phyloP scores from a whole-genome alignment of 1,284 basidiomycete species.

The Entoloma clypeatum region DNA sequence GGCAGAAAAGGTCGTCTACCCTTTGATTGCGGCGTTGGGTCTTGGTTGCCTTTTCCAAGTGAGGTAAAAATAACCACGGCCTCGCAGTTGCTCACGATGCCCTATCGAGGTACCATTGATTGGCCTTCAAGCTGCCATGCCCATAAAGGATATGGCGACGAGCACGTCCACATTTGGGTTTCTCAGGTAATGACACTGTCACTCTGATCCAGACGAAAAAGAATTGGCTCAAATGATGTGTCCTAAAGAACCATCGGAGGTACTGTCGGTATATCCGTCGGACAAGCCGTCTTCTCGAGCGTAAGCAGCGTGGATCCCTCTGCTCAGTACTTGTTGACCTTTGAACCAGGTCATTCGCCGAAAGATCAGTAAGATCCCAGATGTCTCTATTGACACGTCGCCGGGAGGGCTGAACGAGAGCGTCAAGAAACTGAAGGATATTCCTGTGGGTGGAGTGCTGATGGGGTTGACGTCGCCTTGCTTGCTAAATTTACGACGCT shows the following conservation, averaged over 20 bases:
- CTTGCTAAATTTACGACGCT: conserved; percentile 1
- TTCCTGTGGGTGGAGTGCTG: conserved; percentile 38
- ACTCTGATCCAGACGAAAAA: not conserved
- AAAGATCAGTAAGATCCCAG: conserved; percentile 47
- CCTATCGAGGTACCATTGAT: conserved; percentile 55
- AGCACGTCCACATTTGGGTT: conserved; percentile 71
- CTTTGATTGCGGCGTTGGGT: conserved; percentile 57
- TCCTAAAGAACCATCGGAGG: conserved; percentile 61
- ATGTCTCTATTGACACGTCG: conserved; percentile 46
- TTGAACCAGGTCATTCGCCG: conserved; percentile 42
- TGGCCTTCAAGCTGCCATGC: conserved; percentile 78
- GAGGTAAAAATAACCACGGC: conserved; percentile 16
- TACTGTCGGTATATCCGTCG: conserved; percentile 70
- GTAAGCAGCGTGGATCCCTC: conserved; percentile 33
- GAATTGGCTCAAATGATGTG: not conserved
- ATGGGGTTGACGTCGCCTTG: not conserved
- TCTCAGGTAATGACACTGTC: conserved; percentile 45
- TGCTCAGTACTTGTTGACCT: conserved; percentile 1
- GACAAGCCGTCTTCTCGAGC: conserved; percentile 65
- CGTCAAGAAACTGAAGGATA: conserved; percentile 48
- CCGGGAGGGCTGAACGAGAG: conserved; percentile 53
- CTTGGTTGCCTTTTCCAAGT: conserved; percentile 65
- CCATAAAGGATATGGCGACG: conserved; percentile 77
- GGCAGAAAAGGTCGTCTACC: conserved; percentile 56
- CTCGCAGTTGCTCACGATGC: not conserved